phyloP scores from a whole-genome alignment of 495 filamentous ascomycete species.

The Cairneyella variabilis region DNA sequence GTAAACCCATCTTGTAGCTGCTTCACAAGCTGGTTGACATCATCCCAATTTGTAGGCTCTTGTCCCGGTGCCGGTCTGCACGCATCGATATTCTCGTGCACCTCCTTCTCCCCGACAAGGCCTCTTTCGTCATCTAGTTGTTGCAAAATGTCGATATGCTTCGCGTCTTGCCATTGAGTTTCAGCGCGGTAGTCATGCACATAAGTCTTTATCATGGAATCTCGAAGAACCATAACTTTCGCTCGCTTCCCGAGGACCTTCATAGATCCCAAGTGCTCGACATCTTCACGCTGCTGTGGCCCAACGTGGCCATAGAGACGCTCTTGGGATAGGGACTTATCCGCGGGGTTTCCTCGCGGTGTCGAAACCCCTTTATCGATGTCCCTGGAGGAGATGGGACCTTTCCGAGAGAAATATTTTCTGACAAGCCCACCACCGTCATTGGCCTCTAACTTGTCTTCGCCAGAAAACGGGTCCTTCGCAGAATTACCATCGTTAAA shows the following conservation, averaged over 20 bases:
- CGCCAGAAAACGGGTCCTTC: too few relatives aligned
- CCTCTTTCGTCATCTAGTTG: constrained; percentile 29
- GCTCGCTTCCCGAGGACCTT: constrained; percentile 34
- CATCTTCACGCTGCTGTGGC: not conserved
- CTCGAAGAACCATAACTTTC: constrained; percentile 40
- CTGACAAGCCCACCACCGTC: too few relatives aligned
- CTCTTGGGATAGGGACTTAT: not conserved
- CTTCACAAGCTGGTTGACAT: constrained; percentile 36
- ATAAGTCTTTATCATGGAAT: constrained; percentile 25
- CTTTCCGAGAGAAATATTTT: too few relatives aligned
- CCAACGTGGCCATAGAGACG: constrained; percentile 17
- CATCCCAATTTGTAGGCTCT: constrained; percentile 25
- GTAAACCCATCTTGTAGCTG: constrained; percentile 40
- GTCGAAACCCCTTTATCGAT: not conserved
- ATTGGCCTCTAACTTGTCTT: too few relatives aligned
- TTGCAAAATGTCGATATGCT: constrained; percentile 28
- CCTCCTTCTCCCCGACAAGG: constrained; percentile 25
- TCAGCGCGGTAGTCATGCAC: not conserved
- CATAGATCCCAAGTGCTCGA: constrained; percentile 16
- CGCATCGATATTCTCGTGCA: constrained; percentile 38
- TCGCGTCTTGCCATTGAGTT: constrained; percentile 1
- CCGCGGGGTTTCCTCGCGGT: not conserved
- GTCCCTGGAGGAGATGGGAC: not conserved
- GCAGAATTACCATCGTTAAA: too few relatives aligned
- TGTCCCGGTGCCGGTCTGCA: constrained; percentile 31